phyloP scores from a whole-genome alignment of 306 rosid species.

The Rubus parviflorus region DNA sequence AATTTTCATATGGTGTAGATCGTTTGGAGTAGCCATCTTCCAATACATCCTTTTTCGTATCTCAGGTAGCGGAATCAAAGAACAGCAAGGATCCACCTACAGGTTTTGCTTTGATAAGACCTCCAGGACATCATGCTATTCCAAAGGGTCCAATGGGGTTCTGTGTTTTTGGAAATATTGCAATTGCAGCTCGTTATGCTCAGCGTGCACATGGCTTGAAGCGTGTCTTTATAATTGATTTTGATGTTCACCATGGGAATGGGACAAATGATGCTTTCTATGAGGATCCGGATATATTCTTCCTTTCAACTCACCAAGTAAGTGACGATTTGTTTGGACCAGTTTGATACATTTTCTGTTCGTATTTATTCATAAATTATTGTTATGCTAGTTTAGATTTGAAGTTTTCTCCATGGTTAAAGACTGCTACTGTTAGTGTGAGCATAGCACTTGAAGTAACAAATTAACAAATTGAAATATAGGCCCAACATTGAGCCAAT shows the following conservation, averaged over 20 bases:
- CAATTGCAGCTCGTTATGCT: slow-evolving; percentile 89
- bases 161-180: slow-evolving; percentile 89
- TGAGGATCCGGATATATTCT: slow-evolving; percentile 80
- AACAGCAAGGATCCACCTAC: slow-evolving; percentile 52
- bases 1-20: slow-evolving; percentile 14
- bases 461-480: not conserved
- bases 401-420: not conserved
- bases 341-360: not conserved
- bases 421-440: not conserved
- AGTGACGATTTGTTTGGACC: slow-evolving; percentile 35
- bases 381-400: not conserved
- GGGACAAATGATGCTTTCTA: slow-evolving; percentile 95
- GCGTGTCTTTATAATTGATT: slow-evolving; percentile 86
- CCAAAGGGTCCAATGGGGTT: slow-evolving; percentile 95
- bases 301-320: slow-evolving; percentile 95
- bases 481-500: not conserved
- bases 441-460: not conserved
- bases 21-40: slow-evolving; percentile 10
- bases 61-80: slow-evolving; percentile 75
- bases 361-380: not conserved
- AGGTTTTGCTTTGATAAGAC: slow-evolving; percentile 93
- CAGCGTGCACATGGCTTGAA: slow-evolving; percentile 78
- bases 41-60: not conserved
- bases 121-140: slow-evolving; percentile 98
- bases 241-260: slow-evolving; percentile 95